Conservation (phyloP, 2,329 filamentous ascomycete genomes). For the Orbilia brochopaga region DNA sequence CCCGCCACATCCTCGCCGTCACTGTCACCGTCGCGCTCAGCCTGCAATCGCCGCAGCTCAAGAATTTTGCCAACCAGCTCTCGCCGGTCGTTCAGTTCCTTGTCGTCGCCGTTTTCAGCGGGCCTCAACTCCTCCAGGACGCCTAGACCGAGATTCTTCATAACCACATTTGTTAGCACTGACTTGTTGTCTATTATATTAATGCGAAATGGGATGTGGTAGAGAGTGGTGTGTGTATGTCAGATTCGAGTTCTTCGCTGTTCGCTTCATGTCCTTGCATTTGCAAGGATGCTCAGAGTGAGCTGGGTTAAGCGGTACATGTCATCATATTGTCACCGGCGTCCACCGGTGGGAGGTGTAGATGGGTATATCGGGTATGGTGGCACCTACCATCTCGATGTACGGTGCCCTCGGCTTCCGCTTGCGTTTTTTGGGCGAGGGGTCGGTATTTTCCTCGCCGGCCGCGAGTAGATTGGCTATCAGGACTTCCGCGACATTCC, state of each 20-base stretch:
- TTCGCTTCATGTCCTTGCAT: conserved; percentile 46
- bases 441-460: background rate
- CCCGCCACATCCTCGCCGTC: conserved; percentile 6
- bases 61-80: conserved; percentile 29
- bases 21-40: conserved; percentile 5
- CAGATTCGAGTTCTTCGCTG: conserved; percentile 50
- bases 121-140: conserved; percentile 59
- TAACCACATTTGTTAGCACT: background rate
- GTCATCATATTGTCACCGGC: conserved; percentile 29
- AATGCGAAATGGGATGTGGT: background rate
- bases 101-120: conserved; percentile 7
- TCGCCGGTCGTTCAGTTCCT: conserved; percentile 27
- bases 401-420: conserved; percentile 29
- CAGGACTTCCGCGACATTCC: conserved; percentile 19
- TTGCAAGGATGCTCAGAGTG: conserved; percentile 46
- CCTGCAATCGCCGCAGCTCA: conserved; percentile 28
- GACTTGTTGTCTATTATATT: background rate
- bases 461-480: conserved; percentile 30
- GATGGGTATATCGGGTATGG: background rate
- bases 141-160: conserved; percentile 60
- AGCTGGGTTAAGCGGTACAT: conserved; percentile 52
- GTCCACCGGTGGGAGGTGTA: background rate
- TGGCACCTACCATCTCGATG: conserved; percentile 47
- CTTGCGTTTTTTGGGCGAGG: conserved; percentile 14
- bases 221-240: conserved; percentile 1